Conservation (phyloP, 2,329 filamentous ascomycete species). For the Verticillium nonalfalfae region DNA sequence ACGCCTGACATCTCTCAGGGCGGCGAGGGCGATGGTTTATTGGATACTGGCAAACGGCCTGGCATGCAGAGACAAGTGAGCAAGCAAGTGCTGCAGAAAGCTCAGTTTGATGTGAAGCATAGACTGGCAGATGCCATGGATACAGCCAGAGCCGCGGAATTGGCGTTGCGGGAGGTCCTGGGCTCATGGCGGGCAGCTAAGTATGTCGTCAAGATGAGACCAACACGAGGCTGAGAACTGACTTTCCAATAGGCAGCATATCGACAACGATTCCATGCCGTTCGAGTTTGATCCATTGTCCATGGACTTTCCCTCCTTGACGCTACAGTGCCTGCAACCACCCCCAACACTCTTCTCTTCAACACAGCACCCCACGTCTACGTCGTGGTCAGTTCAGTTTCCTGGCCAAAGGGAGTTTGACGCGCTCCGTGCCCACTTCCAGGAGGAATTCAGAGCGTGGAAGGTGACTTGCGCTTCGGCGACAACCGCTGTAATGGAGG, state of each 20-base stretch:
- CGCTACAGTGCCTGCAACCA: conserved; percentile 71
- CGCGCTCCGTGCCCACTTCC: conserved; percentile 61
- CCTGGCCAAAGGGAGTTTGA: conserved; percentile 70
- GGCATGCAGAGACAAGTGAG: conserved; percentile 35
- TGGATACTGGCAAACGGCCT: conserved; percentile 27
- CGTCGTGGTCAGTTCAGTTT: conserved; percentile 75
- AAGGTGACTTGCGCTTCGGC: conserved; percentile 45
- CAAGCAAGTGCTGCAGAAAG: conserved; percentile 49
- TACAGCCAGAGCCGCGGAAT: conserved; percentile 74
- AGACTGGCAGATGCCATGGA: conserved; percentile 66
- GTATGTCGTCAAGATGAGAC: conserved; percentile 38
- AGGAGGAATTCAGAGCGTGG: conserved; percentile 62
- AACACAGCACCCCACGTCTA: conserved; percentile 68
- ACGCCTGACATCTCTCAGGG: conserved; percentile 18
- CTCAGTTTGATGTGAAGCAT: conserved; percentile 57
- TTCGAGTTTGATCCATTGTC: conserved; percentile 81
- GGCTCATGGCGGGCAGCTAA: conserved; percentile 77
- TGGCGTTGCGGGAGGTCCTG: conserved; percentile 78
- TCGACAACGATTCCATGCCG: conserved; percentile 48
- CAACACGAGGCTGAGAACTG: not conserved
- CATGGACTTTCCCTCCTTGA: conserved; percentile 80
- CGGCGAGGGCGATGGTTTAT: conserved; percentile 15
- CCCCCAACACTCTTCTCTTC: conserved; percentile 79
- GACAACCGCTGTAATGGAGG: conserved; percentile 43
- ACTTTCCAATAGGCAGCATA: conserved; percentile 37